These are phyloP conservation scores for Lactarius quietus DNA, from an alignment of 768 basidiomycete genomes.

Conservation along the genomic window DNA sequence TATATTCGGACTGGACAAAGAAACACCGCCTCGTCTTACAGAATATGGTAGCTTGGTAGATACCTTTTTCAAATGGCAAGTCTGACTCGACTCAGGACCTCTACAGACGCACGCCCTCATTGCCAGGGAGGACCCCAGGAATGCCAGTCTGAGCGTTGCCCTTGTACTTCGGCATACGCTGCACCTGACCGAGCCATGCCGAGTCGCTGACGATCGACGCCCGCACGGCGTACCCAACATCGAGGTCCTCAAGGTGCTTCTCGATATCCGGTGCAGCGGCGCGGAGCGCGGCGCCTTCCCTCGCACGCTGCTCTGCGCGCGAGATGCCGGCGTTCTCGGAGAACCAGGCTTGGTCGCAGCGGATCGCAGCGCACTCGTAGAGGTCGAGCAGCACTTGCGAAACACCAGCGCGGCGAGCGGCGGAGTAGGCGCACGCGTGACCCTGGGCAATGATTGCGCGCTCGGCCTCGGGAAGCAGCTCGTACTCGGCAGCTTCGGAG, in stretches of 20 bases:
- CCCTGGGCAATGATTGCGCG: constrained; percentile 23
- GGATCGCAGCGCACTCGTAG: constrained; percentile 24
- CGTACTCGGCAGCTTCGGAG: constrained; percentile 18
- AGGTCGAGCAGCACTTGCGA: constrained; percentile 23
- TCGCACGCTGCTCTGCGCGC: constrained; percentile 9
- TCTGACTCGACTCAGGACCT: background rate
- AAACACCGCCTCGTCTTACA: background rate
- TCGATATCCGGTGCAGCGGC: constrained; percentile 20
- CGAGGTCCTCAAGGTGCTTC: constrained; percentile 16
- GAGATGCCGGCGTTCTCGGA: constrained; percentile 21
- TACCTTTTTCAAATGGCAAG: background rate
- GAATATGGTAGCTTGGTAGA: background rate
- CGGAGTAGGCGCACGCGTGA: constrained; percentile 25
- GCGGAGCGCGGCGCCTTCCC: background rate
- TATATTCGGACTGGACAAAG: background rate
- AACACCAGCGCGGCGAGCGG: constrained; percentile 17
- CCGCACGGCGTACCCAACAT: constrained; percentile 14
- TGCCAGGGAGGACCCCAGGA: constrained; percentile 4
- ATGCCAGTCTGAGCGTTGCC: constrained; percentile 5
- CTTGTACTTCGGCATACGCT: constrained; percentile 5
- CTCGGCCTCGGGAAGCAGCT: constrained; percentile 27
- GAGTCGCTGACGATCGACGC: constrained; percentile 26
- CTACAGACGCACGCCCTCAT: background rate
- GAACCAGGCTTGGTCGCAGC: constrained; percentile 26
- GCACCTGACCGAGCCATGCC: constrained; percentile 7